Conservation (phyloP, 1,284 basidiomycete genomes). For the Dichomitus squalens region DNA sequence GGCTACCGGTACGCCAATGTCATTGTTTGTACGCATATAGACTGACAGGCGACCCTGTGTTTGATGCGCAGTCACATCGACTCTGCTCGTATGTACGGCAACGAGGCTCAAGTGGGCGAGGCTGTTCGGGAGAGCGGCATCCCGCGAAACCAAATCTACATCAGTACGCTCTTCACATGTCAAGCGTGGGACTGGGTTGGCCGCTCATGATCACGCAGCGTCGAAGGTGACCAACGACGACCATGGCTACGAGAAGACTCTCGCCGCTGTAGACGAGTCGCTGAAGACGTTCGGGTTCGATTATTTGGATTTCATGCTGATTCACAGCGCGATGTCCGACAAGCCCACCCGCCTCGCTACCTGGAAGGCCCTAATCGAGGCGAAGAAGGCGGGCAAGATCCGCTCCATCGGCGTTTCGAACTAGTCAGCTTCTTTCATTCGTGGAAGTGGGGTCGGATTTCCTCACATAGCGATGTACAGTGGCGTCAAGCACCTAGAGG, state of each 20-base stretch:
- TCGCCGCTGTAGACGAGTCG: conserved; percentile 25
- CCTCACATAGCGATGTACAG: conserved; percentile 4
- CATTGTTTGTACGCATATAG: not conserved
- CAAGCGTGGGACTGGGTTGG: not conserved
- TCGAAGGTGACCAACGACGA: conserved; percentile 27
- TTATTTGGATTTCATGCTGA: conserved; percentile 63
- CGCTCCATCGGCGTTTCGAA: conserved; percentile 65
- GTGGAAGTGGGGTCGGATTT: conserved; percentile 26
- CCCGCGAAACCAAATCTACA: conserved; percentile 59
- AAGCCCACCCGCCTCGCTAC: conserved; percentile 44
- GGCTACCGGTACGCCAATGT: conserved; percentile 64
- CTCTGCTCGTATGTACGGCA: conserved; percentile 73
- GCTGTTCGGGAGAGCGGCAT: conserved; percentile 59
- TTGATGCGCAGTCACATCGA: conserved; percentile 63
- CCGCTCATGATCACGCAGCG: conserved; percentile 15
- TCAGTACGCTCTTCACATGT: conserved; percentile 50
- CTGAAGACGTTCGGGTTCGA: conserved; percentile 19
- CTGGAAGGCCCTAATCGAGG: conserved; percentile 46
- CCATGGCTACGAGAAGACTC: conserved; percentile 29
- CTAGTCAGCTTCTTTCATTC: conserved; percentile 49
- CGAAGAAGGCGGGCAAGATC: conserved; percentile 53
- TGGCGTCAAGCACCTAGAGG: conserved; percentile 70
- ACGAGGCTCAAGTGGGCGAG: conserved; percentile 67
- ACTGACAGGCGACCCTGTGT: conserved; percentile 32
- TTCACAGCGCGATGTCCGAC: conserved; percentile 54